A percentile compares a stretch with the other conserved stretches of the same genome.
These are phyloP conservation scores for Toxoplasma gondii DNA, from an alignment of 169 alveolate genomes.

Conservation along the genomic window DNA sequence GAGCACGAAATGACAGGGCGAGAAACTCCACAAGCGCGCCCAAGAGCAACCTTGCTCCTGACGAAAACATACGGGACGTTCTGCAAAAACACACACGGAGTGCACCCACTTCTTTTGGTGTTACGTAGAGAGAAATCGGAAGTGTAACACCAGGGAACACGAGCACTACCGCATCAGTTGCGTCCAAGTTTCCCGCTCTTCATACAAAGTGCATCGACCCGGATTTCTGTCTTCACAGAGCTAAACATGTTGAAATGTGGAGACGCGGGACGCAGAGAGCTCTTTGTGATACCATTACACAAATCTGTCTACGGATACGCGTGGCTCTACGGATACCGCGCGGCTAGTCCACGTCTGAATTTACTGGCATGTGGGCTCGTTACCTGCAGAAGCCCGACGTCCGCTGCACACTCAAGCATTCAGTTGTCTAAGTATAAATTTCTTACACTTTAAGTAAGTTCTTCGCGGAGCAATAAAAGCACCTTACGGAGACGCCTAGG, in stretches of 20 bases:
- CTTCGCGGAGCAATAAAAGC: too few species aligned
- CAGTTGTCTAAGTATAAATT: too few species aligned
- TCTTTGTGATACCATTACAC: too few species aligned
- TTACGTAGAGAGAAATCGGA: background rate
- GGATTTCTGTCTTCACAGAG: background rate
- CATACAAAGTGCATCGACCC: background rate
- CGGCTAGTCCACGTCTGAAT: too few species aligned
- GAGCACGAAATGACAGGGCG: slow-evolving; percentile 98
- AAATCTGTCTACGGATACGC: too few species aligned
- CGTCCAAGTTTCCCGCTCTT: background rate
- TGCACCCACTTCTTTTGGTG: background rate
- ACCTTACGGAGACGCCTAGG: too few species aligned
- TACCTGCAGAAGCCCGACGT: too few species aligned
- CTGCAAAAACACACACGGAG: slow-evolving; percentile 65
- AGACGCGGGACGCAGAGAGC: too few species aligned
- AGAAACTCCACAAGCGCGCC: slow-evolving; percentile 98
- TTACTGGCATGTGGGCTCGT: too few species aligned
- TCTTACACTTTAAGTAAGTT: too few species aligned
- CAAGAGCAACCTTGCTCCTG: slow-evolving; percentile 95
- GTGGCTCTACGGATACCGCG: too few species aligned
- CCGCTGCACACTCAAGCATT: too few species aligned
- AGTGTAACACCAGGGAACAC: background rate
- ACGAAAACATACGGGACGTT: slow-evolving; percentile 99
- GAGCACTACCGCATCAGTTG: background rate
- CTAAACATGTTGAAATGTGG: background rate